Percentiles rank a stretch among this genome's conserved stretches.
phyloP scores from a whole-genome alignment of 2,329 filamentous ascomycete genomes.

The Tolypocladium guangdongense region DNA sequence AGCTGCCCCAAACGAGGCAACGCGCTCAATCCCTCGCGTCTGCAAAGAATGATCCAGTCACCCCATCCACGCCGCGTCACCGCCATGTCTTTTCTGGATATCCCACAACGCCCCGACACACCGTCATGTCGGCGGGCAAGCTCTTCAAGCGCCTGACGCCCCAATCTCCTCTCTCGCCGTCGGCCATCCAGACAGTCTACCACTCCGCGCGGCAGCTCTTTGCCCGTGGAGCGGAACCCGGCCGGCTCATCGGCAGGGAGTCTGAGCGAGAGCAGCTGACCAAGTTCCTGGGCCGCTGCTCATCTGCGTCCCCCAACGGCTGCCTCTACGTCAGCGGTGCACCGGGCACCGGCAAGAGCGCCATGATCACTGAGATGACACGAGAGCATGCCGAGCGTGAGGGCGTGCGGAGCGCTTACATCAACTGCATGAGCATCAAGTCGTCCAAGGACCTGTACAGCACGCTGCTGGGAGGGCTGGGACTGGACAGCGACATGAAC shows the following conservation, averaged over 20 bases:
- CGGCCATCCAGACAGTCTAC: conserved; percentile 64
- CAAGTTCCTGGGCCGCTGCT: conserved; percentile 55
- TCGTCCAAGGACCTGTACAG: conserved; percentile 76
- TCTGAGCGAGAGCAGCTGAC: conserved; percentile 53
- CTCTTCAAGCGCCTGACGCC: conserved; percentile 70
- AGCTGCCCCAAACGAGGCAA: conserved; percentile 15
- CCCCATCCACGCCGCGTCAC: conserved; percentile 65
- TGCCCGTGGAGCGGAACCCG: conserved; percentile 63
- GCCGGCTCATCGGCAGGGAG: conserved; percentile 69
- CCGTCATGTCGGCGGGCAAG: conserved; percentile 66
- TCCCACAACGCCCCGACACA: conserved; percentile 72
- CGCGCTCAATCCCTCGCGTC: conserved; percentile 18
- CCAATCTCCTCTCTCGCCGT: conserved; percentile 61
- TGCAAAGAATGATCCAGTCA: conserved; percentile 40
- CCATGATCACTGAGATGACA: conserved; percentile 75
- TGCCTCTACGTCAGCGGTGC: conserved; percentile 94
- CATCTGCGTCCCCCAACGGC: conserved; percentile 52
- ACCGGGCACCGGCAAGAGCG: conserved; percentile 93
- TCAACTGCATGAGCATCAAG: conserved; percentile 98
- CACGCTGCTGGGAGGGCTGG: conserved; percentile 62
- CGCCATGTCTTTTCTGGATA: conserved; percentile 65
- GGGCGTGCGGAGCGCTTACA: conserved; percentile 58
- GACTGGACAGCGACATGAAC: conserved; percentile 44
- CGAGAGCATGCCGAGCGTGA: conserved; percentile 41
- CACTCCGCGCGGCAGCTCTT: conserved; percentile 82